These are phyloP conservation scores for Auricularia sp. DNA, from an alignment of 768 basidiomycete species.

Conservation along the genomic window DNA sequence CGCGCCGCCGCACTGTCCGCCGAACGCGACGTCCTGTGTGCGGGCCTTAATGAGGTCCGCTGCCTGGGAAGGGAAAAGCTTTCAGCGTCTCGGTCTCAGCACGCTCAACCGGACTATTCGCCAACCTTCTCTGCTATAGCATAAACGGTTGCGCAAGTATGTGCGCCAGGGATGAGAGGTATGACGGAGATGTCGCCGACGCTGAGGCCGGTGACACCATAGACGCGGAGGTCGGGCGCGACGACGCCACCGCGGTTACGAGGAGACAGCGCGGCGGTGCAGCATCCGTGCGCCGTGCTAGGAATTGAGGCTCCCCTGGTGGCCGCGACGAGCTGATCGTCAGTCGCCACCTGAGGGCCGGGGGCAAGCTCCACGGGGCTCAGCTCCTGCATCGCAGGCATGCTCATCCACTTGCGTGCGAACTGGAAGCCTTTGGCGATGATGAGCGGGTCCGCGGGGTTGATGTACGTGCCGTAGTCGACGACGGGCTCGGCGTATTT, in stretches of 20 bases:
- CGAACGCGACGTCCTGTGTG: no score
- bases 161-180: conserved; percentile 15
- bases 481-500: background rate
- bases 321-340: conserved; percentile 15
- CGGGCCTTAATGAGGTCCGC: background rate
- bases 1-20: no score
- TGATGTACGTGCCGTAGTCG: background rate
- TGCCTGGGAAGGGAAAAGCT: background rate
- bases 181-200: conserved; percentile 21
- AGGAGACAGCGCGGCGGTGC: conserved; percentile 36
- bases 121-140: conserved; percentile 9
- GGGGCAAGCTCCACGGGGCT: conserved; percentile 2
- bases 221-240: conserved; percentile 31
- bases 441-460: background rate
- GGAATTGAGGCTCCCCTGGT: conserved; percentile 12
- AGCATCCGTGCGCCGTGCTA: conserved; percentile 17
- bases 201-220: conserved; percentile 34
- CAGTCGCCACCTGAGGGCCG: conserved; percentile 1
- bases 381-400: background rate
- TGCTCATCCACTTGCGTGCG: background rate
- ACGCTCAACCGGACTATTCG: background rate
- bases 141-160: conserved; percentile 15
- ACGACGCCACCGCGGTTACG: conserved; percentile 33
- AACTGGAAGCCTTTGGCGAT: background rate
- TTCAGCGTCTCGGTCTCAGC: background rate